These are phyloP conservation scores for Fraxinus xanthoxyloides DNA, from an alignment of 305 asterid genomes.

Conservation along the genomic window DNA sequence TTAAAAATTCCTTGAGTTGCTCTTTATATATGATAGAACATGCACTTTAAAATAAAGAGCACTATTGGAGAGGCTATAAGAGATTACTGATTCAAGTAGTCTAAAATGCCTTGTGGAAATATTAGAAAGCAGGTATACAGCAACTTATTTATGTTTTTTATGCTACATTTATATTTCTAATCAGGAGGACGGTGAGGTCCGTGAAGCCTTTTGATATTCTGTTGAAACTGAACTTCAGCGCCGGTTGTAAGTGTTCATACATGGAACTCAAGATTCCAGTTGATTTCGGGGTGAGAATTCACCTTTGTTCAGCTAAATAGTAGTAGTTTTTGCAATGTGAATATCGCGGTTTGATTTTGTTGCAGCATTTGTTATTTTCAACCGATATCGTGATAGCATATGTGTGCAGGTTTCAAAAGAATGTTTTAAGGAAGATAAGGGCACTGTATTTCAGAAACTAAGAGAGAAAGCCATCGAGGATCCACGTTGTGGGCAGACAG, in stretches of 20 bases:
- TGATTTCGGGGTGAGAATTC: slow-evolving; percentile 63
- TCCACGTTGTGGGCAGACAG: slow-evolving; percentile 69
- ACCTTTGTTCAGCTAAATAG: not conserved
- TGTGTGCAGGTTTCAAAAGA: slow-evolving; percentile 43
- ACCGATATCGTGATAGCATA: not conserved
- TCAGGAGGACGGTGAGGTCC: slow-evolving; percentile 70
- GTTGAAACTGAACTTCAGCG: slow-evolving; percentile 63
- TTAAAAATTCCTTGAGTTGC: not conserved
- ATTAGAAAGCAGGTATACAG: not conserved
- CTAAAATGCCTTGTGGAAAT: not conserved
- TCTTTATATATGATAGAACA: not conserved
- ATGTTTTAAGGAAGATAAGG: slow-evolving; percentile 42
- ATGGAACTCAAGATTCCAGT: slow-evolving; percentile 60
- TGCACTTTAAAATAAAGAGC: not conserved
- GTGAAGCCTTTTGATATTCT: slow-evolving; percentile 53
- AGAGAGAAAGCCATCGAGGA: slow-evolving; percentile 50
- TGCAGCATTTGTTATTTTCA: not conserved
- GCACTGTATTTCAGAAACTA: slow-evolving; percentile 51
- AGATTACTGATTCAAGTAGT: slow-evolving; percentile 2
- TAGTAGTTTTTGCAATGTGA: not conserved
- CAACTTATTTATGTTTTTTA: not conserved
- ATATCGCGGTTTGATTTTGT: not conserved
- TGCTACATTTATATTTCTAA: slow-evolving; percentile 11
- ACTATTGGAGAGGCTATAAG: not conserved
- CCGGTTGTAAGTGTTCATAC: slow-evolving; percentile 74